Conservation (phyloP, 129 eudicot species). For the Saposhnikovia divaricata region DNA sequence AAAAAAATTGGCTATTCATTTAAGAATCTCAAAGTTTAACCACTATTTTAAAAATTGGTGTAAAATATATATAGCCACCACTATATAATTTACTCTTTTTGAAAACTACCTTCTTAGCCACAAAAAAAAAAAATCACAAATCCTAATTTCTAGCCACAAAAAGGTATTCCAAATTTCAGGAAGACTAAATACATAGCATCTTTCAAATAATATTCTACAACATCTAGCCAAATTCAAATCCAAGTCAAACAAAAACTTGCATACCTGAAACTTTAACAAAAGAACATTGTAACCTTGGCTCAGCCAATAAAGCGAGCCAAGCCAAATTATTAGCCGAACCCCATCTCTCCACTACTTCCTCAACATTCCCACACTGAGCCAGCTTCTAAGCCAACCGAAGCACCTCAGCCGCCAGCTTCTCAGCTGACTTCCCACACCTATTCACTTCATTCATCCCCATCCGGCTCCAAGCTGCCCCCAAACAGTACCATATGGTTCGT, state of each 20-base stretch:
- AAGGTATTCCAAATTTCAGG: neutral
- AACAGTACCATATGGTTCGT: constrained; percentile 23
- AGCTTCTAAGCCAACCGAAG: constrained; percentile 73
- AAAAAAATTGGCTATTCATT: too few relatives aligned
- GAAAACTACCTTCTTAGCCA: neutral
- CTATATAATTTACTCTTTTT: too few relatives aligned
- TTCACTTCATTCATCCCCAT: constrained; percentile 19
- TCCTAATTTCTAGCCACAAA: too few relatives aligned
- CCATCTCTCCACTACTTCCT: constrained; percentile 72
- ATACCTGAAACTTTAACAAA: constrained; percentile 65
- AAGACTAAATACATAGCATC: neutral
- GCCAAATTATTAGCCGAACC: constrained; percentile 66
- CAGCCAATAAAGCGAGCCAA: constrained; percentile 51
- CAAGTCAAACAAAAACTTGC: neutral
- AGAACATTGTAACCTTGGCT: constrained; percentile 63
- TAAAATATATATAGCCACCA: too few relatives aligned
- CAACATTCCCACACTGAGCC: constrained; percentile 54
- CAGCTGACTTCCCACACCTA: constrained; percentile 40
- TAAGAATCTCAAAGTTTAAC: too few relatives aligned
- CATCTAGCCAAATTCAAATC: neutral
- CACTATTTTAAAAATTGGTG: too few relatives aligned
- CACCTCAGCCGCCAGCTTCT: constrained; percentile 76
- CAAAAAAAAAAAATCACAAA: neutral
- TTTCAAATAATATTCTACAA: neutral
- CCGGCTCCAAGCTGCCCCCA: constrained; percentile 37